These are phyloP conservation scores for Scolecobasidium constrictum DNA, from an alignment of 2,329 filamentous ascomycete genomes.

Conservation along the genomic window DNA sequence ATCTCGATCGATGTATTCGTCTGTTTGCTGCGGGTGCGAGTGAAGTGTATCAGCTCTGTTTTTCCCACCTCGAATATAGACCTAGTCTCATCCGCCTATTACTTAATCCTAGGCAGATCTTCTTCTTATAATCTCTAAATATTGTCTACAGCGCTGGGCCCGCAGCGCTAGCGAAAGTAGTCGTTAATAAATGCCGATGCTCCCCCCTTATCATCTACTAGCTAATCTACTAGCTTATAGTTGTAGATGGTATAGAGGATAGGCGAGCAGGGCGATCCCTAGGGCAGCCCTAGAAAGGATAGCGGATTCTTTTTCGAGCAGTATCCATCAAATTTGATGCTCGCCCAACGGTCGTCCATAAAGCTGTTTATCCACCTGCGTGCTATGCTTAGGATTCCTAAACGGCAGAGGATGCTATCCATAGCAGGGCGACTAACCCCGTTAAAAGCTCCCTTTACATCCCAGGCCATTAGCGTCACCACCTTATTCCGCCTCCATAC, in stretches of 20 bases:
- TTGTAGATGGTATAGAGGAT: too few relatives aligned
- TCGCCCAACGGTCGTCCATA: conserved; percentile 12
- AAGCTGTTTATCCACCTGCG: conserved; percentile 14
- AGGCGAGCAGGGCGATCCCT: too few relatives aligned
- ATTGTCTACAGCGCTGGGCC: conserved; percentile 13
- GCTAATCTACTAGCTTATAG: conserved; percentile 18
- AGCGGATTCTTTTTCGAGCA: too few relatives aligned
- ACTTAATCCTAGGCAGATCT: conserved; percentile 13
- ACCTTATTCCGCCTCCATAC: neutral
- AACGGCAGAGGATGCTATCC: conserved; percentile 12
- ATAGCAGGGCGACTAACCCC: conserved; percentile 13
- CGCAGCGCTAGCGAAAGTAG: conserved; percentile 14
- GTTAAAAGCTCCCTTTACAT: conserved; percentile 12
- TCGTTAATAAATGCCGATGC: conserved; percentile 17
- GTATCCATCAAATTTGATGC: conserved; percentile 11
- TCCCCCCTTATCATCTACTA: conserved; percentile 10
- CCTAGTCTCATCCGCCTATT: conserved; percentile 17
- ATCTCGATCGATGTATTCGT: conserved; percentile 10
- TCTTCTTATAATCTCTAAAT: conserved; percentile 13
- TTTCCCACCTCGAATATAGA: conserved; percentile 19
- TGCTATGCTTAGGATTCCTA: conserved; percentile 13
- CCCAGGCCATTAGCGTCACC: conserved; percentile 6
- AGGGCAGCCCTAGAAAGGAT: too few relatives aligned
- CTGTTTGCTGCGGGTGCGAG: conserved; percentile 10
- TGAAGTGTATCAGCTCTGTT: conserved; percentile 20